phyloP scores from a whole-genome alignment of 306 rosid genomes.

The Prosopis cineraria region DNA sequence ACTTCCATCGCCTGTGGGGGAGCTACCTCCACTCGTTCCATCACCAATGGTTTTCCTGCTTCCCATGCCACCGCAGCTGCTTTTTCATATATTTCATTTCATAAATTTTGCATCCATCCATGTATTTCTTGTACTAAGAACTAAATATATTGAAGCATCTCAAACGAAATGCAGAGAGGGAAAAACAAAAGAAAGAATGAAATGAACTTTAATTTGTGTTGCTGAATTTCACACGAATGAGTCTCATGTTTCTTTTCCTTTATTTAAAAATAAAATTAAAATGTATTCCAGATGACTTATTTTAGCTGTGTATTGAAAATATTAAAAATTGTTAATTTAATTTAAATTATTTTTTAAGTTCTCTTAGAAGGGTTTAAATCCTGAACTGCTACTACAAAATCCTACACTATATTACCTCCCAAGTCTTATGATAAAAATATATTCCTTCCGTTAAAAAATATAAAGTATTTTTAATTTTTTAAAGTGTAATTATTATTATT shows the following conservation, averaged over 20 bases:
- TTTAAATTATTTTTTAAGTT: too few species aligned
- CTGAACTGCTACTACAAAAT: not conserved
- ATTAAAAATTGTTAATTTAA: too few species aligned
- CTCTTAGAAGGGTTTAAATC: not conserved
- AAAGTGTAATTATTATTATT: too few species aligned
- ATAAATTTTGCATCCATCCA: not conserved
- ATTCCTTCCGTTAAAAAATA: too few species aligned
- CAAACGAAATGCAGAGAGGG: not conserved
- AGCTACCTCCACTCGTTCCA: constrained; percentile 40
- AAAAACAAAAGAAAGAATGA: too few species aligned
- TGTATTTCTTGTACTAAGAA: not conserved
- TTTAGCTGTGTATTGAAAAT: not conserved
- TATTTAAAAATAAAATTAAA: not conserved
- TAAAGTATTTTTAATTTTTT: too few species aligned
- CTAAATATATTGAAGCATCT: not conserved
- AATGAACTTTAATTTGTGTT: too few species aligned
- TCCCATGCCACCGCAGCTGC: constrained; percentile 44
- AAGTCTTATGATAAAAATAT: too few species aligned
- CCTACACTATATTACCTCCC: not conserved
- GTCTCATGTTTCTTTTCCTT: not conserved
- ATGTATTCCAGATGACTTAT: not conserved
- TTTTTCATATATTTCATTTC: not conserved
- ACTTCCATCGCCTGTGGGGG: constrained; percentile 42
- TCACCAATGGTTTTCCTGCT: constrained; percentile 40
- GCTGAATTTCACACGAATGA: not conserved